Evolutionary conservation across 2,329 filamentous ascomycete species (phyloP), one percentile per base, ranked within the genome.

Genomic region (Aspergillus tanneri): DNA sequence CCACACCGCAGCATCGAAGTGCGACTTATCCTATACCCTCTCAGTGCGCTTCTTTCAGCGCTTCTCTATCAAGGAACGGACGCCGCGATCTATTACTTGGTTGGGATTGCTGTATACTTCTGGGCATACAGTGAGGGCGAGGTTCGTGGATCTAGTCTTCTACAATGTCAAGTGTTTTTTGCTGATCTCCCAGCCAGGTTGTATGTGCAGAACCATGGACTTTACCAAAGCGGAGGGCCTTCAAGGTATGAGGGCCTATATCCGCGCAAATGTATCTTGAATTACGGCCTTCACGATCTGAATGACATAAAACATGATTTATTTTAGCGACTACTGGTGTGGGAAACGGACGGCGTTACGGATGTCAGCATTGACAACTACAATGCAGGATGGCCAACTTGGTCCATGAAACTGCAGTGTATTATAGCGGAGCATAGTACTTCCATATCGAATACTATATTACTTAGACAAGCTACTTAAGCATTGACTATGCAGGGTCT

Each of bases 71-170:
- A 97, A 70, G 88, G 84, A 49, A 96, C 91, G 22, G 95, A 99
- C 67, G 80, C 92, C 2, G 93, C 89, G 4, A 74, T 97, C 43
- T 99, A 97, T 74, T 96, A 97, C 68, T 68, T 95, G 21, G 81
- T 96, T 53, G 92, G 86, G 16, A 85, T 95, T 74, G 78, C 76
- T 6, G 85, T 93, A 11, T 99, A 97, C 71, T 96, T 97, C 63
- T 96, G 91, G 91, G 93, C 89, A 1, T 97, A 95, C 64, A 93
- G 87, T 63, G 92, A 99, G 72, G 93, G 93, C 72, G 93, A 99
- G 85, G 91, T 96, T 72, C 66, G 86, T 76, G 34, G 5, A 38
- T 11, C 25, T 18, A 22, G 57, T 2, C 43, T 30, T 23, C 3
- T 30, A 22, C 47, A 18, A 14, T 11, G 24, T 24, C 41, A 24